Evolutionary conservation across 2,329 filamentous ascomycete species (phyloP), one percentile per base, ranked within the genome.

Genomic region (Sordariomycetes sp.): DNA sequence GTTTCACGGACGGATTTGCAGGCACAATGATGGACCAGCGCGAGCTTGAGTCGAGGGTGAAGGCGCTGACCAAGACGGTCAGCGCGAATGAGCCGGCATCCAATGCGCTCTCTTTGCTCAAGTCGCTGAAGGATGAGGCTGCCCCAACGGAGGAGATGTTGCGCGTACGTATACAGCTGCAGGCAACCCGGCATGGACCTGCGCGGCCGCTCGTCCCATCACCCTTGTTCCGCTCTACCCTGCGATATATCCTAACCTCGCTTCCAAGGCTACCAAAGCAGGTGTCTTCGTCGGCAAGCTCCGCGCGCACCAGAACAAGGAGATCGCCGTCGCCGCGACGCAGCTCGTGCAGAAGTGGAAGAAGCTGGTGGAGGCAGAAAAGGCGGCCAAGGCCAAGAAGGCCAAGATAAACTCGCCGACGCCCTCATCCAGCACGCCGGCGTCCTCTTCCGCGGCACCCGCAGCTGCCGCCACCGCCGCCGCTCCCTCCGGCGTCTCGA

Each of bases 291-390:
- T 97, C 61, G 92, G 91, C 69, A 92, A 90, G 69, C 81, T 86
- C 55, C 78, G 84, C 57, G 72, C 87, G 60, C 90, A 95, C 69
- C 71, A 84, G 58, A 87, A 95, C 76, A 90, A 89, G 69, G 84
- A 91, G 51, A 86, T 97, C 63, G 84, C 86, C 53, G 81, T 82
- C 55, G 76, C 89, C 51, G 90, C 94, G 3, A 78, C 81, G 59
- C 88, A 91, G 65, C 87, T 97, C 58, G 90, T 99, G 56, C 80
- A 79, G 61, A 95, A 91, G 70, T 96, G 90, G 90, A 88, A 87
- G 74, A 84, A 84, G 65, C 82, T 86, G 48, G 87, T 95, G 54
- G 86, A 89, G 64, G 74, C 75, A 54, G 79, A 81, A 65, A 84
- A 84, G 69, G 71, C 70, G 59, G 70, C 71, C 36, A 76, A 74